These are phyloP conservation scores for Leersia perrieri DNA, from an alignment of 176 grass and related monocot species.

Conservation along the genomic window DNA sequence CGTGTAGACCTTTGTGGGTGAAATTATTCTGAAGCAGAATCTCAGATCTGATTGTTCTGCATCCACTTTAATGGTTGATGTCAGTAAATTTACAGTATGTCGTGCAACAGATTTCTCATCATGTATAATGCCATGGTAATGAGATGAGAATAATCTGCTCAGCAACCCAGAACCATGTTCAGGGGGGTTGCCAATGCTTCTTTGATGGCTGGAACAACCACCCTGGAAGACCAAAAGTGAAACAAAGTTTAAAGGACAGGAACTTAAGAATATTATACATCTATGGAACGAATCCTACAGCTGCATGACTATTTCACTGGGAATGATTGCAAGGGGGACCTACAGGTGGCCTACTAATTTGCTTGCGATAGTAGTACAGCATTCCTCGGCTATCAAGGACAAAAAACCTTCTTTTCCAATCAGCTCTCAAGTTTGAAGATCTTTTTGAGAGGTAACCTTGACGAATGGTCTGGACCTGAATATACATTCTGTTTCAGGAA, in stretches of 20 bases:
- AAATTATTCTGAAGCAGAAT: constrained; percentile 98
- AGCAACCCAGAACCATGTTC: constrained; percentile 94
- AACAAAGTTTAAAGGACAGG: constrained; percentile 29
- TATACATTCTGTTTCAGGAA: constrained; percentile 3
- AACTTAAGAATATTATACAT: constrained; percentile 23
- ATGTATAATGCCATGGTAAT: constrained; percentile 85
- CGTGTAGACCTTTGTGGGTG: constrained; percentile 85
- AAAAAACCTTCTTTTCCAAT: constrained; percentile 99
- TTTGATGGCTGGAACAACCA: constrained; percentile 48
- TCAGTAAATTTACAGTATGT: constrained; percentile 96
- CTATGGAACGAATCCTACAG: background rate
- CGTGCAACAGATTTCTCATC: constrained; percentile 95
- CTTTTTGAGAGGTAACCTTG: constrained; percentile 98
- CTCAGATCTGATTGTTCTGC: constrained; percentile 94
- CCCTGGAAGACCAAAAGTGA: constrained; percentile 53
- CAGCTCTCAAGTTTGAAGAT: constrained; percentile 91
- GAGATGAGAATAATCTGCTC: constrained; percentile 98
- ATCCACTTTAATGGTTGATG: constrained; percentile 92
- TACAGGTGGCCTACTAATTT: constrained; percentile 85
- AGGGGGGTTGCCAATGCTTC: constrained; percentile 42
- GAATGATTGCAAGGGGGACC: constrained; percentile 31
- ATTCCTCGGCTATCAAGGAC: constrained; percentile 98
- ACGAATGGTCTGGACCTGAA: constrained; percentile 93
- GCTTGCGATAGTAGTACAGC: constrained; percentile 97
- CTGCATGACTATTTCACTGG: constrained; percentile 25